Evolutionary conservation across 2,329 filamentous ascomycete species (phyloP).

Genomic region (Cadophora sp.): DNA sequence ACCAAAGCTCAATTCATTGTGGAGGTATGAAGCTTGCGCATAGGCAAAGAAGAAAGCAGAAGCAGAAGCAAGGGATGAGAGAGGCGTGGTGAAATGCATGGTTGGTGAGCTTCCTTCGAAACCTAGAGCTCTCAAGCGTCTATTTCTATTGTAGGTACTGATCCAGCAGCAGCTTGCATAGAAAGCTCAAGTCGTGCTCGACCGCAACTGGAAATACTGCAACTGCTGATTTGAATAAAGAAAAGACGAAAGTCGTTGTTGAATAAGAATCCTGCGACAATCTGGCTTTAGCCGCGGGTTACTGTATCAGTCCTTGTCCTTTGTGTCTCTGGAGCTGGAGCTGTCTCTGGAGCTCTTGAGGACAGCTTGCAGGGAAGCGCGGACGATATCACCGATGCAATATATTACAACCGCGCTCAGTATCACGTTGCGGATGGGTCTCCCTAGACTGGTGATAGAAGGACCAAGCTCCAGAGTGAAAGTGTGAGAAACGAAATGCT

Average conservation of each 20-base stretch:
- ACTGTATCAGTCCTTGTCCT: conserved; percentile 20
- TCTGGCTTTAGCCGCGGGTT: conserved; percentile 10
- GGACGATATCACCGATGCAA: conserved; percentile 49
- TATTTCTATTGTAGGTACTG: conserved; percentile 16
- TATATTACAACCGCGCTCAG: conserved; percentile 54
- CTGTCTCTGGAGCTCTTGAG: conserved; percentile 30
- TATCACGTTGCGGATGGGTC: conserved; percentile 57
- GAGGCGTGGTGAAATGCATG: conserved; percentile 37
- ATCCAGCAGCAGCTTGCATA: conserved; percentile 20
- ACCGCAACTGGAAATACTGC: neutral
- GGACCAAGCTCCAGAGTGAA: conserved; percentile 59
- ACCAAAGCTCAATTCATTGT: conserved; percentile 52
- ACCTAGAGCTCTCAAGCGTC: conserved; percentile 5
- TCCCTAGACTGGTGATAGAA: conserved; percentile 55
- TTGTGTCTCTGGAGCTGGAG: conserved; percentile 24
- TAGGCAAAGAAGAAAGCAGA: conserved; percentile 39
- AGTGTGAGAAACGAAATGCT: conserved; percentile 55
- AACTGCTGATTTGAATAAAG: neutral
- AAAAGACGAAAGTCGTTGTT: neutral
- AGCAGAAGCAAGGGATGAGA: conserved; percentile 39
- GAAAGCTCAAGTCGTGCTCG: conserved; percentile 11
- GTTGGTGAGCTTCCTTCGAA: conserved; percentile 19
- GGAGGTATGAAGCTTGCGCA: conserved; percentile 44
- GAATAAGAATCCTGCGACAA: neutral
- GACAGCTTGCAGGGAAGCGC: conserved; percentile 43